Conservation (phyloP, 371 early-diverging fungal species). For the Rhizomucor pusillus region DNA sequence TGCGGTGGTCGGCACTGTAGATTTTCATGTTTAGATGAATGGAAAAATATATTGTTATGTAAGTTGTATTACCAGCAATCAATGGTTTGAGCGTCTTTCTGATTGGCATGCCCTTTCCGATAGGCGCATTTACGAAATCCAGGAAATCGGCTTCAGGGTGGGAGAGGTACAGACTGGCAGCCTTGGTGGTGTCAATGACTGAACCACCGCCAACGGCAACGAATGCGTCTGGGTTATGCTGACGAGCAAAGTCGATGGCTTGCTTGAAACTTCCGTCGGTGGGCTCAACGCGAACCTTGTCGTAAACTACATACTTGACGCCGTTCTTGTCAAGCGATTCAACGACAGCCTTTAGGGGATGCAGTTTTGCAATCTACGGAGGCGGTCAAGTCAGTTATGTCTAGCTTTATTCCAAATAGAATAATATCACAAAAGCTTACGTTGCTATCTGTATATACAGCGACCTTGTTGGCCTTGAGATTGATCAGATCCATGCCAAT, state of each 20-base stretch:
- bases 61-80: constrained; percentile 62
- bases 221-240: constrained; percentile 75
- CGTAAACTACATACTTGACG: constrained; percentile 76
- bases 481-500: constrained; percentile 85
- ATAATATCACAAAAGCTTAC: constrained; percentile 32
- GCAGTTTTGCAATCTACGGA: constrained; percentile 60
- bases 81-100: constrained; percentile 74
- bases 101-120: constrained; percentile 81
- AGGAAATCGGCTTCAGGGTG: constrained; percentile 84
- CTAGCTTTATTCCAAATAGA: neutral
- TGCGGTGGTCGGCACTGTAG: constrained; percentile 75
- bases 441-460: constrained; percentile 84
- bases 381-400: neutral
- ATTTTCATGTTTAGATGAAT: too few species aligned
- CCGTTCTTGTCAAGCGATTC: constrained; percentile 73
- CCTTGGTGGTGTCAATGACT: constrained; percentile 90
- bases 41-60: neutral
- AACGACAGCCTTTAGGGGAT: constrained; percentile 73
- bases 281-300: constrained; percentile 82
- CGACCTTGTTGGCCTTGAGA: constrained; percentile 77
- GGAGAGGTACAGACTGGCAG: constrained; percentile 82
- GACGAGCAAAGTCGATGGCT: constrained; percentile 79
- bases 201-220: constrained; percentile 96
- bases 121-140: constrained; percentile 94
- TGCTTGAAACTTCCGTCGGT: constrained; percentile 76